A percentile compares a stretch with the other conserved stretches of the same genome.
Conservation (phyloP, 2,329 filamentous ascomycete genomes). For the Ilyonectria destructans region DNA sequence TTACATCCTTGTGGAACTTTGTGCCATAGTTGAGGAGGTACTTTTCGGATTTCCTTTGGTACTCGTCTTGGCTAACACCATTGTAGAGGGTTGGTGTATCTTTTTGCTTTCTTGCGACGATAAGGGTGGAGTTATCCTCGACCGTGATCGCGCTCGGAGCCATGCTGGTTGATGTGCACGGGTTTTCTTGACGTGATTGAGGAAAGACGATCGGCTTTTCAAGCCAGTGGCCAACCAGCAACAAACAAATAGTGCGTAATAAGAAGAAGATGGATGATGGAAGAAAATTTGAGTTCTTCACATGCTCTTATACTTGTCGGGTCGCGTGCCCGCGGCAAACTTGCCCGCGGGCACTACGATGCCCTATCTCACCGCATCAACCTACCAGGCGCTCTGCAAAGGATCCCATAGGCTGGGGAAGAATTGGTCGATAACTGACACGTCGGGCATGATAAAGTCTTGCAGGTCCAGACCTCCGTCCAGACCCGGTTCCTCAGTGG, state of each 20-base stretch:
- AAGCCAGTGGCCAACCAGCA: neutral
- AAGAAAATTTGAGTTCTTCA: neutral
- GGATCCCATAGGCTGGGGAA: slow-evolving; percentile 57
- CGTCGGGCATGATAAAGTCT: slow-evolving; percentile 52
- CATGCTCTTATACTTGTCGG: slow-evolving; percentile 13
- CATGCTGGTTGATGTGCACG: slow-evolving; percentile 34
- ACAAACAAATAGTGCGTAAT: neutral
- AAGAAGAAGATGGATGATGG: neutral
- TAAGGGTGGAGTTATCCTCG: slow-evolving; percentile 23
- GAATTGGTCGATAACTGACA: slow-evolving; percentile 54
- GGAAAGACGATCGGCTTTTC: neutral
- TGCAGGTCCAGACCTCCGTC: slow-evolving; percentile 43
- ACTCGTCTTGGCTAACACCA: slow-evolving; percentile 39
- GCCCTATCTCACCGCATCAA: slow-evolving; percentile 11
- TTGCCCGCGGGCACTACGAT: slow-evolving; percentile 23
- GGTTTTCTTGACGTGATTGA: neutral
- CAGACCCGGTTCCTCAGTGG: slow-evolving; percentile 40
- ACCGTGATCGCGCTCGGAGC: slow-evolving; percentile 41
- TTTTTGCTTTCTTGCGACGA: slow-evolving; percentile 24
- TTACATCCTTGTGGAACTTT: slow-evolving; percentile 54
- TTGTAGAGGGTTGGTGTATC: slow-evolving; percentile 41
- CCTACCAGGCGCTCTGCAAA: slow-evolving; percentile 54
- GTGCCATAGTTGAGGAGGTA: slow-evolving; percentile 49
- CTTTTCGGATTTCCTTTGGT: slow-evolving; percentile 43
- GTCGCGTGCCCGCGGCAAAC: slow-evolving; percentile 21